These are phyloP conservation scores for Trichophyton verrucosum DNA, from an alignment of 2,329 filamentous ascomycete genomes.

Conservation along the genomic window DNA sequence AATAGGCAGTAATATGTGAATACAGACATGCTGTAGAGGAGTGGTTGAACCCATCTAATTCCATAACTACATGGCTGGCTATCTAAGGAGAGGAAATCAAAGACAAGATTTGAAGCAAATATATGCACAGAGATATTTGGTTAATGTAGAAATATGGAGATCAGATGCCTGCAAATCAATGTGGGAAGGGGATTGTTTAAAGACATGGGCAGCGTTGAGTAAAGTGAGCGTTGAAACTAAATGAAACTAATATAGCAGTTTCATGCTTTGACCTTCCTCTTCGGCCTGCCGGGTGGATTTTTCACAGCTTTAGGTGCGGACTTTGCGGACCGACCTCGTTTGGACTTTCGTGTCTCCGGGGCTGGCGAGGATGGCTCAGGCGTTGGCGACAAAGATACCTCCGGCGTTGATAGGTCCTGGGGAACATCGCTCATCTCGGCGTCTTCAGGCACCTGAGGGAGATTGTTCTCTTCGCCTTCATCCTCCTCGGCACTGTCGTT, in stretches of 20 bases:
- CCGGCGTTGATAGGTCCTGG: slow-evolving; percentile 8
- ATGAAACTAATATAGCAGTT: neutral
- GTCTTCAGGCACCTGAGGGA: slow-evolving; percentile 1
- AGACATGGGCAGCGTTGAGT: neutral
- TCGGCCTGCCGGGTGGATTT: neutral
- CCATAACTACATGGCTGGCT: neutral
- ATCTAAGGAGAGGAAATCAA: neutral
- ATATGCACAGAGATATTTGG: no score
- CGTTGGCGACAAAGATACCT: neutral
- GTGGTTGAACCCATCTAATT: neutral
- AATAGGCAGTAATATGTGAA: neutral
- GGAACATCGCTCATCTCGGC: slow-evolving; percentile 10
- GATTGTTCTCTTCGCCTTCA: neutral
- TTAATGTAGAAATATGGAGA: no score
- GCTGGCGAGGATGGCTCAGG: neutral
- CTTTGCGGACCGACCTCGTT: neutral
- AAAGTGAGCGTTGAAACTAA: neutral
- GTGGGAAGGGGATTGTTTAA: no score
- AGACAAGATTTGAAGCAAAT: no score
- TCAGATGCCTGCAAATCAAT: no score
- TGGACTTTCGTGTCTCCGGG: neutral
- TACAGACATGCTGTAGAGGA: no score
- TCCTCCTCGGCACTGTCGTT: slow-evolving; percentile 19
- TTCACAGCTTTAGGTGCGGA: neutral
- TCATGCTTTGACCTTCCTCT: neutral